Base-by-base conservation (phyloP, 2,329 filamentous ascomycete species). In the Aspergillus tamarii region DNA sequence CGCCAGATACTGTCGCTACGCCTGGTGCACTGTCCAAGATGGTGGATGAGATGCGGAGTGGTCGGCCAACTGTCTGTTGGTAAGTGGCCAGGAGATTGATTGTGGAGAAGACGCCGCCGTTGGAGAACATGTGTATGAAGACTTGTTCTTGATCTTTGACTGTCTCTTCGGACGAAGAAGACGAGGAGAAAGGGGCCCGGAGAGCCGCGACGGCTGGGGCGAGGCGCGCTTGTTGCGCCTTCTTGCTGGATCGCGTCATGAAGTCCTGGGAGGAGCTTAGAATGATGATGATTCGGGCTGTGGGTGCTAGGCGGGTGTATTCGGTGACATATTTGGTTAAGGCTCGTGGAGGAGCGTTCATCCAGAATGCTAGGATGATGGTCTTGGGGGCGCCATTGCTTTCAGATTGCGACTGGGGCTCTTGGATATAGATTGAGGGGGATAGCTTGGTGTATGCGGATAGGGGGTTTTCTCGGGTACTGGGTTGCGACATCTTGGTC, bases 101-200 rank as follows among this genome's bases (percentile, higher is more conserved):
- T 4, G 76, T 72, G 7, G 79, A 79, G 57, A 78, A 76, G 23
- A 78, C 71, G 19, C 84, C 84, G 30, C 83, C 83, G 63, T 85
- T 84, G 26, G 82, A 84, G 73, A 85, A 85, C 61, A 81, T 72
- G 70, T 85, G 83, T 10, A 84, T 66, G 34, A 81, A 75, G 11
- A 76, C 70, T 7, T 76, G 69, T 72, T 67, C 67, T 57, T 70
- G 62, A 28, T n/a, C 7, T 19, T 19, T 41, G 39, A 19, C 1
- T n/a, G 7, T 41, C 39, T 41, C 19, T 41, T 41, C 39, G 16
- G 39, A 4, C 19, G 39, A 41, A 3, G 39, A 19, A 19, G 39
- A 41, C 9, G 70, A 64, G 65, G 62, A 62, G 50, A 64, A 66
- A 52, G 58, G 72, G 34, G 64, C 61, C 54, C 68, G 73, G 19